These are phyloP conservation scores for Cephaloascus albidus DNA, from an alignment of 805 yeast genomes.

Conservation along the genomic window DNA sequence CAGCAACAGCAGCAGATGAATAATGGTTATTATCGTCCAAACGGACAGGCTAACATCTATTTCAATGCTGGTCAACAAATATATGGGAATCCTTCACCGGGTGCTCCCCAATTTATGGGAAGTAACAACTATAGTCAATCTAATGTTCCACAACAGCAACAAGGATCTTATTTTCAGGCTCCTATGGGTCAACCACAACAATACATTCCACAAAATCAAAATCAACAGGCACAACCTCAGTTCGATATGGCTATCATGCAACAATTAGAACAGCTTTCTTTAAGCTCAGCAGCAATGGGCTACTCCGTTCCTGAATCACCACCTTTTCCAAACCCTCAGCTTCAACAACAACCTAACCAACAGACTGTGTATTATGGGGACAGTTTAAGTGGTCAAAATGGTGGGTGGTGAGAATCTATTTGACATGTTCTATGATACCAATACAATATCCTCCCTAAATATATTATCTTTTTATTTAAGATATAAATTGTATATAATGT, in stretches of 20 bases:
- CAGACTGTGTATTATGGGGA: background rate
- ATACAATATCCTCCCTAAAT: no score
- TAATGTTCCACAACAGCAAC: background rate
- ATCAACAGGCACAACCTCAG: background rate
- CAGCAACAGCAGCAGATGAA: background rate
- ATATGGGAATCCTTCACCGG: background rate
- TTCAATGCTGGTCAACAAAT: background rate
- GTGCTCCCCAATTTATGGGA: background rate
- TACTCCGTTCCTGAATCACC: slow-evolving; percentile 36
- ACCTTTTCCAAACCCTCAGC: slow-evolving; percentile 1
- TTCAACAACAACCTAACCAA: background rate
- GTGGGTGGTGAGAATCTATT: background rate
- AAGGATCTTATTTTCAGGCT: background rate
- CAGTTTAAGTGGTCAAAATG: background rate
- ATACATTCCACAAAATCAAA: background rate
- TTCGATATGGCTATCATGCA: slow-evolving; percentile 19
- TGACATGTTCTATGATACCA: no score
- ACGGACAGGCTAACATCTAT: background rate
- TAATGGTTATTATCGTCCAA: background rate
- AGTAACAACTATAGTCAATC: background rate
- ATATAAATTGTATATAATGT: no score
- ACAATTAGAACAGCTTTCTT: slow-evolving; percentile 34
- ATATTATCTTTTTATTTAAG: no score
- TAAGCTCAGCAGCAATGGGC: slow-evolving; percentile 37
- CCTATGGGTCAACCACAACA: background rate